Base-by-base conservation (phyloP, 306 rosid genomes). In the Prunus fruticosa region DNA sequence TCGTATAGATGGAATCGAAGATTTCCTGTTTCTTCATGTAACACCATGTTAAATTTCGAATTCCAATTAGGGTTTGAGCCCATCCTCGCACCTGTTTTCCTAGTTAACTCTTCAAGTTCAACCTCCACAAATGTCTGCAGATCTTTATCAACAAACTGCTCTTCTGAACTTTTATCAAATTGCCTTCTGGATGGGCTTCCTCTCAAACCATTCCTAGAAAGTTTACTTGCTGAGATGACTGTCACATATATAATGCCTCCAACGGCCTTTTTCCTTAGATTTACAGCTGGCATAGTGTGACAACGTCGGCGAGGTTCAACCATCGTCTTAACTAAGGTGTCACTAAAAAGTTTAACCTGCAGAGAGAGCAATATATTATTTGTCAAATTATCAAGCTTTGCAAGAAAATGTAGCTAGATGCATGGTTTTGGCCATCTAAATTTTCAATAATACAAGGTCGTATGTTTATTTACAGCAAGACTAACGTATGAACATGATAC, bases 301-400 rank as follows among this genome's bases (percentile, higher is more conserved):
- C 99, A 96, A 10, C 93, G 96, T 8, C 98, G 92, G 38, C 89
- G 93, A 87, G 99, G 98, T 82, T 96, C 99, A 78, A 96, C 99
- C 99, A 92, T 96, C 15, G 97, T 96, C 81, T 89, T 96, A 45
- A 80, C 88, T 80, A 96, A 70, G 47, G 95, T 87, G 54, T 96
- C 99, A 10, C 88, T 83, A 34, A 88, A 87, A 79, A 89, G 78
- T 81, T 92, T 96, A 86, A 84, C 96, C 99, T 96, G 79, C 73
- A 43, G 79, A 69, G 58, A 73, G 57, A 47, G 18, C 67, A 54
- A 61, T 53, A 45, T 54, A 30, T 11, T 34, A 71, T 81, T 60
- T 79, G 75, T 53, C 22, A 27, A 60, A 74, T 72, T 25, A 64
- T 28, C 49, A 71, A 18, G 51, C 25, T 56, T 66, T 52, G 20